These are phyloP conservation scores for Cercospora sp. DNA, from an alignment of 2,329 filamentous ascomycete species.

Conservation along the genomic window DNA sequence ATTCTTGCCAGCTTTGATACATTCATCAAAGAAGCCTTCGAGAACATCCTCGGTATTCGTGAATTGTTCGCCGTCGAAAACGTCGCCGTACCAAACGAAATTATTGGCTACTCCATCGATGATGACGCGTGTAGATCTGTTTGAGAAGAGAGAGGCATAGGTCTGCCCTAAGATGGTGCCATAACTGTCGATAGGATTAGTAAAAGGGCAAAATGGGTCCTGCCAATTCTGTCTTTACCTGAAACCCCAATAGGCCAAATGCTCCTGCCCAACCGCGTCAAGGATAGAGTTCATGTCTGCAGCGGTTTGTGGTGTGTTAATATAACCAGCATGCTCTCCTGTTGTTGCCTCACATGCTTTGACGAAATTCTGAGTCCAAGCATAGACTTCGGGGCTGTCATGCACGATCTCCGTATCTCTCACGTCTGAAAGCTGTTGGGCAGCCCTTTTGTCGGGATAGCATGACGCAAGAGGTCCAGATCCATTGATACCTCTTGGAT, in stretches of 20 bases:
- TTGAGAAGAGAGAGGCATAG: conserved; percentile 49
- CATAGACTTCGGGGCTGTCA: conserved; percentile 28
- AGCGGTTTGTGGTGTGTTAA: conserved; percentile 30
- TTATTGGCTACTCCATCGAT: conserved; percentile 48
- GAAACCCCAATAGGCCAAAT: conserved; percentile 47
- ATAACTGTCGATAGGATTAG: conserved; percentile 37
- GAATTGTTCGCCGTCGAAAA: conserved; percentile 53
- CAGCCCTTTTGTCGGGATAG: conserved; percentile 23
- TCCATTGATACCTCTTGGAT: conserved; percentile 29
- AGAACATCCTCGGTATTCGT: conserved; percentile 59
- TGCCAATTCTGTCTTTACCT: neutral
- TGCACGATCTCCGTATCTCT: conserved; percentile 24
- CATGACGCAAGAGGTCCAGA: conserved; percentile 26
- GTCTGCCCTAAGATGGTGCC: conserved; percentile 51
- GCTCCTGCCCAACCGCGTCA: conserved; percentile 29
- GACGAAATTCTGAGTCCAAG: conserved; percentile 27
- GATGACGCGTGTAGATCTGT: conserved; percentile 46
- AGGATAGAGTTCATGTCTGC: conserved; percentile 32
- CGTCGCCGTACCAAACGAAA: conserved; percentile 50
- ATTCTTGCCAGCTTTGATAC: conserved; percentile 51
- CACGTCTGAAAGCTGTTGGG: conserved; percentile 15
- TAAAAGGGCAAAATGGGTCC: neutral
- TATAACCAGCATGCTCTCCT: conserved; percentile 27
- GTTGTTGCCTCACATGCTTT: conserved; percentile 27
- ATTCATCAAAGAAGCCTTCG: conserved; percentile 56